Percentiles rank a stretch among this genome's conserved stretches.
Conservation (phyloP, 768 basidiomycete species). For the Russula lepida region DNA sequence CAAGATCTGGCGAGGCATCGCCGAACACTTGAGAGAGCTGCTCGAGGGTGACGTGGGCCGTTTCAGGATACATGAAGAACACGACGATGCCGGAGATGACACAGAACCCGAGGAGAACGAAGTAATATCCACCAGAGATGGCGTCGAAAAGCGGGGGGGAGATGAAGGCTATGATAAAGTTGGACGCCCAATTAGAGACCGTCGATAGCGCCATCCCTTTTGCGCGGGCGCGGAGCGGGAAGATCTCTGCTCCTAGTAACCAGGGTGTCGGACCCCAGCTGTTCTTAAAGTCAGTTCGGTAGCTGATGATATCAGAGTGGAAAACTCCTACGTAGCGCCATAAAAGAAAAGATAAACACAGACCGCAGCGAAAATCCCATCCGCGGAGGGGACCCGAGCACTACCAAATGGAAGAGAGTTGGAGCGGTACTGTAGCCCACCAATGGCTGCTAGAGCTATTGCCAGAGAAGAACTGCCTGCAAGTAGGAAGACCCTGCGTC, state of each 20-base stretch:
- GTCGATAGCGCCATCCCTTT: conserved; percentile 30
- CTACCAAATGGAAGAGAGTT: conserved; percentile 33
- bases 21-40: conserved; percentile 44
- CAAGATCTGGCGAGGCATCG: conserved; percentile 24
- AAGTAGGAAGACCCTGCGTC: conserved; percentile 43
- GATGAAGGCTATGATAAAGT: conserved; percentile 39
- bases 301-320: conserved; percentile 4
- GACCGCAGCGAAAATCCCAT: conserved; percentile 36
- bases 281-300: conserved; percentile 7
- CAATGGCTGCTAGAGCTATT: conserved; percentile 40
- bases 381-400: conserved; percentile 27
- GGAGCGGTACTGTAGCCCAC: conserved; percentile 41
- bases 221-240: conserved; percentile 27
- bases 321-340: conserved; percentile 35
- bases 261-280: conserved; percentile 31
- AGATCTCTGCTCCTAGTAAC: conserved; percentile 29
- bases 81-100: conserved; percentile 38
- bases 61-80: conserved; percentile 43
- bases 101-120: conserved; percentile 41
- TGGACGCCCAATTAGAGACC: conserved; percentile 28
- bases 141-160: conserved; percentile 52
- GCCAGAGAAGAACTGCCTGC: conserved; percentile 38
- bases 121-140: conserved; percentile 43
- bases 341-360: conserved; percentile 55
- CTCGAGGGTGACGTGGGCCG: conserved; percentile 38